Evolutionary conservation across 129 eudicot species (phyloP).

Genomic region (Calendula officinalis): DNA sequence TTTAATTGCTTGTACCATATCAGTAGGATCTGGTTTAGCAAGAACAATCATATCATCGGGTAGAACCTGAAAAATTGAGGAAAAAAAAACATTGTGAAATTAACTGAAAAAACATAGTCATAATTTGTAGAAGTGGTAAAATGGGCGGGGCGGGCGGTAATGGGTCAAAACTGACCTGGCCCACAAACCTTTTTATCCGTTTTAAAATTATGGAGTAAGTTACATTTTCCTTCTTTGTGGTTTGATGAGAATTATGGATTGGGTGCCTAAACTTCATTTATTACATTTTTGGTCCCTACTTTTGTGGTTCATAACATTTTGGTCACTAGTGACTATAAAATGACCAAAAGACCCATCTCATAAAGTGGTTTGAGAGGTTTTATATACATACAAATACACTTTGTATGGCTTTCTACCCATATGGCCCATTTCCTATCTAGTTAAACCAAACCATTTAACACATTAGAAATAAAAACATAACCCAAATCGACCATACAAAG

Average conservation of each 20-base stretch:
- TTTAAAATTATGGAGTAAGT: too few species aligned
- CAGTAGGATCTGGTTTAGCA: constrained; percentile 93
- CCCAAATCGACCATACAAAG: background rate
- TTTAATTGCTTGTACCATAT: constrained; percentile 80
- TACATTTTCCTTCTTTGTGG: too few species aligned
- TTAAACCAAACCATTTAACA: background rate
- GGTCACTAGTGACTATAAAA: too few species aligned
- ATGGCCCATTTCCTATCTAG: background rate
- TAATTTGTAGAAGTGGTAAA: background rate
- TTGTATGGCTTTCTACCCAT: background rate
- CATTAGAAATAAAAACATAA: background rate
- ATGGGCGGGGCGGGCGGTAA: background rate
- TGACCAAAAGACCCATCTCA: too few species aligned
- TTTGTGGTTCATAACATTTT: too few species aligned
- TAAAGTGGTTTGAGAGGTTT: too few species aligned
- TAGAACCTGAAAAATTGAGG: constrained; percentile 55
- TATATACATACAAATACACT: too few species aligned
- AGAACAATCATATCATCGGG: constrained; percentile 99
- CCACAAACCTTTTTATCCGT: background rate
- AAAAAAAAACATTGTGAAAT: background rate
- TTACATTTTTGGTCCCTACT: too few species aligned
- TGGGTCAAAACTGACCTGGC: background rate
- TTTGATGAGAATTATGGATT: too few species aligned
- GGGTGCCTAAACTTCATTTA: too few species aligned
- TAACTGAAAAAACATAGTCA: constrained; percentile 10